phyloP scores from a whole-genome alignment of 2,329 filamentous ascomycete genomes.

The Fusarium sp. region DNA sequence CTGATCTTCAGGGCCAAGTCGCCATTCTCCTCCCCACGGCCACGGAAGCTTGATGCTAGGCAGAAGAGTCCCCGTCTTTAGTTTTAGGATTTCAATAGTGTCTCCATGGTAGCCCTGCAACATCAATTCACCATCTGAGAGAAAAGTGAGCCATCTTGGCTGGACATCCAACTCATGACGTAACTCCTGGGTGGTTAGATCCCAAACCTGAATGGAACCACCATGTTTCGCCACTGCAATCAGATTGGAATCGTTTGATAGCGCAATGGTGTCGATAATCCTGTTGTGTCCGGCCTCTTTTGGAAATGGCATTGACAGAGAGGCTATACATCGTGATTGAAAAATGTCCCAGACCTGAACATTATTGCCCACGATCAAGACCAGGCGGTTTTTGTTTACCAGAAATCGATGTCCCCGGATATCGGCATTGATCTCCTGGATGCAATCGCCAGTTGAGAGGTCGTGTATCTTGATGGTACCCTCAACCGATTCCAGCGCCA shows the following conservation, averaged over 20 bases:
- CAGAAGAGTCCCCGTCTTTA: background rate
- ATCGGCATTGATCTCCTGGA: too few relatives aligned
- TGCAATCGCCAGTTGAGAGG: background rate
- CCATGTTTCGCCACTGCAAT: rapidly evolving
- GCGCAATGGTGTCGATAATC: background rate
- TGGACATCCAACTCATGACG: background rate
- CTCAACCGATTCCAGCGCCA: rapidly evolving
- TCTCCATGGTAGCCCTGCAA: background rate
- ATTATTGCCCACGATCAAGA: rapidly evolving
- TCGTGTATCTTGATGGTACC: background rate
- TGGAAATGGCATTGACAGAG: background rate
- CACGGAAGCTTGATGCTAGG: background rate
- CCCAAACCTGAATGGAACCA: background rate
- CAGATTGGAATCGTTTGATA: background rate
- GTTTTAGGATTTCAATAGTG: background rate
- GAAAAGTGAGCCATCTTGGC: background rate
- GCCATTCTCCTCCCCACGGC: too few relatives aligned
- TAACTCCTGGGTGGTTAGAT: background rate
- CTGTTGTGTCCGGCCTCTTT: background rate
- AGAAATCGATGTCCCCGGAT: rapidly evolving
- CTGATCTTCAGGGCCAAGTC: background rate
- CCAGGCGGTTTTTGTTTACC: background rate
- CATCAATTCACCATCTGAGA: background rate
- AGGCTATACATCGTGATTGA: background rate
- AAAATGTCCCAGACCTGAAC: background rate